Conservation (phyloP, 208 protist species). For the Crithidia brevicula region DNA sequence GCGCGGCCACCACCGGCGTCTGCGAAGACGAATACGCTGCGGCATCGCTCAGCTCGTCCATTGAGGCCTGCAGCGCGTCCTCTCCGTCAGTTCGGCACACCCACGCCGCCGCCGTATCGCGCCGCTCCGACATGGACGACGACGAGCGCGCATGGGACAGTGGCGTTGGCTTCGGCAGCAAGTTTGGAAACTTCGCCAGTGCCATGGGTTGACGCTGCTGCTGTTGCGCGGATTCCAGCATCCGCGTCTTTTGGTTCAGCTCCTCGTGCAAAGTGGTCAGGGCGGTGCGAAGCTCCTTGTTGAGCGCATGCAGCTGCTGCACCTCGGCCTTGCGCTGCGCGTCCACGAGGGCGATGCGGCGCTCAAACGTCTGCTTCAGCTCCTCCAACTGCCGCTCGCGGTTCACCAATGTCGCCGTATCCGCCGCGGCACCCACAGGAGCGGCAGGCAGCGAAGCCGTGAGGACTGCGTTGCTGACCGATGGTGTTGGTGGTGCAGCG, state of each 20-base stretch:
- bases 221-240: slow-evolving; percentile 36
- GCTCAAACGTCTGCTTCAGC: slow-evolving; percentile 48
- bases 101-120: slow-evolving; percentile 16
- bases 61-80: neutral
- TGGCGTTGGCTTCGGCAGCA: neutral
- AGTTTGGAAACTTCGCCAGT: neutral
- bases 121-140: slow-evolving; percentile 12
- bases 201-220: neutral
- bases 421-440: neutral
- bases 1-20: neutral
- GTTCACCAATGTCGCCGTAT: slow-evolving; percentile 26
- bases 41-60: slow-evolving; percentile 8
- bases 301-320: slow-evolving; percentile 58
- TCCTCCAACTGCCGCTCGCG: slow-evolving; percentile 44
- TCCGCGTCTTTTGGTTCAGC: slow-evolving; percentile 30
- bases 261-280: slow-evolving; percentile 64
- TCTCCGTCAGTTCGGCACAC: slow-evolving; percentile 8
- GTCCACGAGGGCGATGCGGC: slow-evolving; percentile 47
- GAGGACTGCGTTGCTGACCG: neutral
- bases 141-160: neutral
- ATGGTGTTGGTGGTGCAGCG: neutral
- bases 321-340: slow-evolving; percentile 47
- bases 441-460: neutral
- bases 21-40: slow-evolving; percentile 1
- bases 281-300: slow-evolving; percentile 64